A percentile compares a stretch with the other conserved stretches of the same genome.
Conservation (phyloP, 2,329 filamentous ascomycete genomes). For the Ilyonectria sp. region DNA sequence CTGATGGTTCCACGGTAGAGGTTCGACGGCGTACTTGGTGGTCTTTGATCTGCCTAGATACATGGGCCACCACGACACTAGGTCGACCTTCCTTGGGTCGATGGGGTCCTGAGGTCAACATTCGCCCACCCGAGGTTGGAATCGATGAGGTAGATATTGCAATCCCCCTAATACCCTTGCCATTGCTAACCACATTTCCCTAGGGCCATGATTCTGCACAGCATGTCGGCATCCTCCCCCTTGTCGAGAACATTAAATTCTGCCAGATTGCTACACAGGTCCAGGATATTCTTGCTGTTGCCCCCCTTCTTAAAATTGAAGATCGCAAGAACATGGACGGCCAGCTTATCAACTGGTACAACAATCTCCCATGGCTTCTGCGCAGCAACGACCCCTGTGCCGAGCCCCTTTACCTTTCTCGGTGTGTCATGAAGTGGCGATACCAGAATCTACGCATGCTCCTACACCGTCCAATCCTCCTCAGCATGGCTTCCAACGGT, state of each 20-base stretch:
- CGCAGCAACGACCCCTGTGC: constrained; percentile 77
- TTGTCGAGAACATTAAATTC: constrained; percentile 84
- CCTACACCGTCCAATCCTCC: constrained; percentile 80
- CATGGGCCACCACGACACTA: constrained; percentile 80
- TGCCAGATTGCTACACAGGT: constrained; percentile 85
- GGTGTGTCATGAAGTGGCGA: constrained; percentile 86
- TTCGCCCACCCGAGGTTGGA: constrained; percentile 71
- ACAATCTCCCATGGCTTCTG: constrained; percentile 77
- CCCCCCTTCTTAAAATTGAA: constrained; percentile 75
- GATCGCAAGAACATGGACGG: constrained; percentile 78
- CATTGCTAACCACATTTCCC: neutral
- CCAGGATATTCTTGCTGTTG: constrained; percentile 82
- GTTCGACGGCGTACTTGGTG: constrained; percentile 80
- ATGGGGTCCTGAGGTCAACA: constrained; percentile 78
- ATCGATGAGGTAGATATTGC: constrained; percentile 53
- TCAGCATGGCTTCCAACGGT: constrained; percentile 70
- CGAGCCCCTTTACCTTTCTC: constrained; percentile 78
- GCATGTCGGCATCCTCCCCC: constrained; percentile 76
- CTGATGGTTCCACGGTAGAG: constrained; percentile 56
- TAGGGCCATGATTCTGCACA: constrained; percentile 65
- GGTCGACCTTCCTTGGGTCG: constrained; percentile 79
- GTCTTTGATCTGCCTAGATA: constrained; percentile 81
- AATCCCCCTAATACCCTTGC: neutral
- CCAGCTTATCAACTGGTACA: constrained; percentile 81
- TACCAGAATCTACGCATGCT: constrained; percentile 85